A percentile compares a stretch with the other conserved stretches of the same genome.
These are phyloP conservation scores for Eragrostis tef DNA, from an alignment of 202 grass and related monocot species.

Conservation along the genomic window DNA sequence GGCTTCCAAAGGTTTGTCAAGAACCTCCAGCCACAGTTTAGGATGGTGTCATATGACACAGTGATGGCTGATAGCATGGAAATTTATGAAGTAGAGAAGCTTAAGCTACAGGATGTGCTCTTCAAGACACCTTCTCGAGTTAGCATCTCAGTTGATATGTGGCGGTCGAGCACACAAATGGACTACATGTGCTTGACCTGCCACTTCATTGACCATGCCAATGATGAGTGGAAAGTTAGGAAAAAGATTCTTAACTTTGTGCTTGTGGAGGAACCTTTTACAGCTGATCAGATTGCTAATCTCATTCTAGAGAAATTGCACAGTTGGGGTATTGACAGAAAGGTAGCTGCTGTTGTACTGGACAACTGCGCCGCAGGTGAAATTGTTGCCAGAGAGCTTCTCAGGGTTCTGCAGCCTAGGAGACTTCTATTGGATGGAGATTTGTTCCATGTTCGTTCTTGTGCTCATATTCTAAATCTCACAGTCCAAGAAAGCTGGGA, in stretches of 20 bases:
- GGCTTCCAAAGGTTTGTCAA: constrained; percentile 87
- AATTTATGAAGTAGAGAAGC: constrained; percentile 73
- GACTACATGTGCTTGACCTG: constrained; percentile 87
- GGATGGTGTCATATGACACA: constrained; percentile 73
- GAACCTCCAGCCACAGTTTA: constrained; percentile 93
- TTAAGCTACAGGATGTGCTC: constrained; percentile 71
- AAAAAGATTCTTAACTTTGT: constrained; percentile 95
- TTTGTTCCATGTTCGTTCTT: constrained; percentile 77
- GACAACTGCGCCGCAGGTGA: constrained; percentile 78
- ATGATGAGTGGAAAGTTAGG: constrained; percentile 81
- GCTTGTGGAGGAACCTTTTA: constrained; percentile 61
- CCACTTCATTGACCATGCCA: constrained; percentile 80
- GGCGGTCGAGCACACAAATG: constrained; percentile 70
- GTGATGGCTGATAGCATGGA: constrained; percentile 91
- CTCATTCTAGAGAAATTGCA: constrained; percentile 77
- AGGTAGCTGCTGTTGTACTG: constrained; percentile 68
- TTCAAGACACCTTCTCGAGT: constrained; percentile 63
- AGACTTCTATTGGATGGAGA: constrained; percentile 74
- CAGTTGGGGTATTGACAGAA: constrained; percentile 77
- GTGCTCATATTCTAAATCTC: constrained; percentile 73
- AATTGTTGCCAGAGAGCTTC: constrained; percentile 69
- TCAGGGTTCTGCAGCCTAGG: constrained; percentile 66
- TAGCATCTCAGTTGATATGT: constrained; percentile 85
- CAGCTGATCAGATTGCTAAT: constrained; percentile 60
- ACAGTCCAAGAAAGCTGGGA: constrained; percentile 86